A percentile compares a stretch with the other conserved stretches of the same genome.
Evolutionary conservation across 2,329 filamentous ascomycete species (phyloP).

Genomic region (Tolypocladium capitatum): DNA sequence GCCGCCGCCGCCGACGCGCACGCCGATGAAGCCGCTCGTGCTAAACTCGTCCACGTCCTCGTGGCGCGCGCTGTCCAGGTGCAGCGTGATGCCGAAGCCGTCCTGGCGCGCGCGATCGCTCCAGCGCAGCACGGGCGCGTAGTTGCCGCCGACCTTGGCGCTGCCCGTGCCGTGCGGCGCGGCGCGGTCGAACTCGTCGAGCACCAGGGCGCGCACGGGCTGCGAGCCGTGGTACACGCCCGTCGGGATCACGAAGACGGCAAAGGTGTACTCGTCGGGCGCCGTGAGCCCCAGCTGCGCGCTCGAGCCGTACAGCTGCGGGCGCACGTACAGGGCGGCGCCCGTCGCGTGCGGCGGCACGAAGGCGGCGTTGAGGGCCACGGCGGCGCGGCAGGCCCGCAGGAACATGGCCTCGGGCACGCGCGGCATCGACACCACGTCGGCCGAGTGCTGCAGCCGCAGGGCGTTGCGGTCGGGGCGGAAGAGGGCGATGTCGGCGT

Average conservation of each 20-base stretch:
- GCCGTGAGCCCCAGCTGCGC: conserved; percentile 78
- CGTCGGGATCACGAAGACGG: conserved; percentile 80
- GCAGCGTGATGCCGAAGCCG: conserved; percentile 88
- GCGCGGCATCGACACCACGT: conserved; percentile 69
- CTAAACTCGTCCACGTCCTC: conserved; percentile 92
- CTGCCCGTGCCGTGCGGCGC: conserved; percentile 83
- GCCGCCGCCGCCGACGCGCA: conserved; percentile 39
- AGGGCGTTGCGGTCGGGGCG: conserved; percentile 72
- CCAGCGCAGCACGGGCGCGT: conserved; percentile 80
- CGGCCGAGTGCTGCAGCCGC: conserved; percentile 74
- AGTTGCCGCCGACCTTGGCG: conserved; percentile 94
- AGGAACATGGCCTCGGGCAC: conserved; percentile 69
- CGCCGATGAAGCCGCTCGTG: conserved; percentile 85
- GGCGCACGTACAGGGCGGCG: conserved; percentile 85
- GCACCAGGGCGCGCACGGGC: conserved; percentile 74
- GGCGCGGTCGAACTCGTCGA: conserved; percentile 87
- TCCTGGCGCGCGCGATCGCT: conserved; percentile 67
- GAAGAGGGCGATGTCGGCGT: conserved; percentile 68
- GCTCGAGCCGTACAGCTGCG: conserved; percentile 73
- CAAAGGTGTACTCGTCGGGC: conserved; percentile 85
- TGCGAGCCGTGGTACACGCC: conserved; percentile 88
- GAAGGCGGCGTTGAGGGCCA: conserved; percentile 76
- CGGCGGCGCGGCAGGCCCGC: conserved; percentile 63
- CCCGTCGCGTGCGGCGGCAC: conserved; percentile 84
- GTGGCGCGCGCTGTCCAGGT: conserved; percentile 74